These are phyloP conservation scores for Claviceps africana DNA, from an alignment of 2,329 filamentous ascomycete genomes.

Conservation along the genomic window DNA sequence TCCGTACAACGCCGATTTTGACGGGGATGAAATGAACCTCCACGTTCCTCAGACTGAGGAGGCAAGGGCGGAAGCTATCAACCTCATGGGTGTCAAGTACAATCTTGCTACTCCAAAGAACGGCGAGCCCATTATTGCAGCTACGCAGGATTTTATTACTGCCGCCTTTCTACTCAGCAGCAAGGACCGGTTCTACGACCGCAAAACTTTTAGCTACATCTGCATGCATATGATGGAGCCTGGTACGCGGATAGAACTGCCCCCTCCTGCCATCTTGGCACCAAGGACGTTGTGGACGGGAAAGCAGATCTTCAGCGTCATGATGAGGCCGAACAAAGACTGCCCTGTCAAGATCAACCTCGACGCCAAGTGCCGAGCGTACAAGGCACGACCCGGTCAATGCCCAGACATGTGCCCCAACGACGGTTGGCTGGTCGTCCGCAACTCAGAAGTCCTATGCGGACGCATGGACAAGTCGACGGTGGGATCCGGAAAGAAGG, in stretches of 20 bases:
- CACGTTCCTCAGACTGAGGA: slow-evolving; percentile 98
- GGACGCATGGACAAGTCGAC: slow-evolving; percentile 96
- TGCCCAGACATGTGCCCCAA: slow-evolving; percentile 65
- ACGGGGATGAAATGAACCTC: slow-evolving; percentile 97
- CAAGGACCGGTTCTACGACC: slow-evolving; percentile 87
- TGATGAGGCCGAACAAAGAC: slow-evolving; percentile 79
- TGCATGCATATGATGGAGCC: slow-evolving; percentile 90
- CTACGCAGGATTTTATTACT: slow-evolving; percentile 99
- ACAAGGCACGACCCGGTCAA: slow-evolving; percentile 28
- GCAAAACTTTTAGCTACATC: slow-evolving; percentile 75
- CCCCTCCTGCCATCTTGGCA: slow-evolving; percentile 73
- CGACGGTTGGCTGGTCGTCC: slow-evolving; percentile 82
- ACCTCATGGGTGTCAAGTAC: slow-evolving; percentile 95
- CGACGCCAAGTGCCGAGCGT: slow-evolving; percentile 59
- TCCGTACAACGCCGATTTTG: slow-evolving; percentile 97
- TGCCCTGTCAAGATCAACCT: slow-evolving; percentile 77
- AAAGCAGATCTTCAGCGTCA: slow-evolving; percentile 86
- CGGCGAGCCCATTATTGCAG: slow-evolving; percentile 92
- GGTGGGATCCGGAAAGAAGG: slow-evolving; percentile 94
- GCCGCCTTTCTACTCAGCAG: slow-evolving; percentile 81
- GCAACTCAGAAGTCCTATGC: slow-evolving; percentile 96
- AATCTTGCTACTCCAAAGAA: slow-evolving; percentile 94
- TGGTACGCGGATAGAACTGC: slow-evolving; percentile 64
- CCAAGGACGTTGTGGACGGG: slow-evolving; percentile 87
- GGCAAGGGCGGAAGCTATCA: slow-evolving; percentile 84